These are phyloP conservation scores for Teratosphaeriaceae sp. DNA, from an alignment of 2,329 filamentous ascomycete species.

Conservation along the genomic window DNA sequence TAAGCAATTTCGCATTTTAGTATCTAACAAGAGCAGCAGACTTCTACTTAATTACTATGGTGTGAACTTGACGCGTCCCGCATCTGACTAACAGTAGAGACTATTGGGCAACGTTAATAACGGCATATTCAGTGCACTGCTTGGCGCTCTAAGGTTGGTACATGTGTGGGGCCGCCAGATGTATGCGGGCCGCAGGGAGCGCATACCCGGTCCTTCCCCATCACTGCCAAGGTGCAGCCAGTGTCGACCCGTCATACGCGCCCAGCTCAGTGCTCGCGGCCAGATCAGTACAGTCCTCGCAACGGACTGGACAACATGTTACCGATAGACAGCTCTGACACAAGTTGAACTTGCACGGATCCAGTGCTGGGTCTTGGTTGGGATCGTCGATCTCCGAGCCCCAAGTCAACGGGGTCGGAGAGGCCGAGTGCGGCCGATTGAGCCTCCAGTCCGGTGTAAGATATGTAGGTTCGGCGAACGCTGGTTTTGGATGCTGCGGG, in stretches of 20 bases:
- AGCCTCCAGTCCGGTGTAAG: background rate
- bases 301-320: background rate
- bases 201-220: no score
- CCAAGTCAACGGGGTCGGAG: background rate
- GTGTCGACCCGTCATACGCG: background rate
- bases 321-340: constrained; percentile 4
- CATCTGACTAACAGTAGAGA: no score
- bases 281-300: background rate
- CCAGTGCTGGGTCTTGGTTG: background rate
- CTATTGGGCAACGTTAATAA: no score
- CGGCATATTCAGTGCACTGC: no score
- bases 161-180: no score
- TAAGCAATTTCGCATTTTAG: no score
- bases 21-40: no score
- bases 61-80: no score
- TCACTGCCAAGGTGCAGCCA: background rate
- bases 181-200: no score
- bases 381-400: background rate
- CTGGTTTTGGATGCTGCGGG: background rate
- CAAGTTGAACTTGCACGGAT: background rate
- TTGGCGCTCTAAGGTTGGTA: no score
- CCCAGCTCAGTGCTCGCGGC: background rate
- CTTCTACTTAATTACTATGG: no score
- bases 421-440: background rate
- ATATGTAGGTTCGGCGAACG: background rate